A percentile compares a stretch with the other conserved stretches of the same genome.
Conservation (phyloP, 192 early-diverging fungal species). For the Coemansia sp. region DNA sequence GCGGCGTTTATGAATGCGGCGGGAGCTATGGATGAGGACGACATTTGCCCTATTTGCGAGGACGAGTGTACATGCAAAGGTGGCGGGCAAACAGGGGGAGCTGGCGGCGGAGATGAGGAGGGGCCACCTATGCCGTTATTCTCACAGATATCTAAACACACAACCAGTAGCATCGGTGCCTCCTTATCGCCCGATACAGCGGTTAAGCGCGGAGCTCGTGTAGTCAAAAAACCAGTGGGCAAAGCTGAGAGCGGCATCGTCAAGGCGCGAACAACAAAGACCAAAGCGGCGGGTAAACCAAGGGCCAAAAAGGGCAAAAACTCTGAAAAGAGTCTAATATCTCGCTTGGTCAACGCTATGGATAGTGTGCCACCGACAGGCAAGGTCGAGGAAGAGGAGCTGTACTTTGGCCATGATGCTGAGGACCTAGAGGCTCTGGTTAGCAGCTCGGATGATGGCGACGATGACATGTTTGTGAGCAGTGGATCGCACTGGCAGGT, state of each 20-base stretch:
- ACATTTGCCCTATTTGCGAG: slow-evolving; percentile 54
- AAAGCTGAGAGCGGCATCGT: not conserved
- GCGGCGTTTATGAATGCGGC: slow-evolving; percentile 24
- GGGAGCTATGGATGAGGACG: slow-evolving; percentile 48
- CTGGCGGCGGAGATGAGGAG: not conserved
- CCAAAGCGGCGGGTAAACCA: slow-evolving; percentile 12
- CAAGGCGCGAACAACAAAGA: slow-evolving; percentile 18
- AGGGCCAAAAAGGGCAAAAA: slow-evolving; percentile 28
- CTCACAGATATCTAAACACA: slow-evolving; percentile 27
- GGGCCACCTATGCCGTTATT: slow-evolving; percentile 35
- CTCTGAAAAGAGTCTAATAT: slow-evolving; percentile 33
- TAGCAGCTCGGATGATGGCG: slow-evolving; percentile 16
- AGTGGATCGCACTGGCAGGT: slow-evolving; percentile 5
- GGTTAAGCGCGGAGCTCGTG: not conserved
- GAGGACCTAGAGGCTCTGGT: slow-evolving; percentile 15
- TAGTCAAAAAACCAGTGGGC: not conserved
- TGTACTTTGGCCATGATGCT: not conserved
- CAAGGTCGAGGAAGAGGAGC: slow-evolving; percentile 7
- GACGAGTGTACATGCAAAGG: slow-evolving; percentile 47
- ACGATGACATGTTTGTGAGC: slow-evolving; percentile 15
- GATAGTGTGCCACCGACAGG: not conserved
- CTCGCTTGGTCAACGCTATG: slow-evolving; percentile 38
- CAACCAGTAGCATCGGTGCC: not conserved
- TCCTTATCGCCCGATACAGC: not conserved
- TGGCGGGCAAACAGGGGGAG: not conserved